A percentile compares a stretch with the other conserved stretches of the same genome.
Evolutionary conservation across 257 asterid genomes (phyloP).

Genomic region (Paulownia fortunei): DNA sequence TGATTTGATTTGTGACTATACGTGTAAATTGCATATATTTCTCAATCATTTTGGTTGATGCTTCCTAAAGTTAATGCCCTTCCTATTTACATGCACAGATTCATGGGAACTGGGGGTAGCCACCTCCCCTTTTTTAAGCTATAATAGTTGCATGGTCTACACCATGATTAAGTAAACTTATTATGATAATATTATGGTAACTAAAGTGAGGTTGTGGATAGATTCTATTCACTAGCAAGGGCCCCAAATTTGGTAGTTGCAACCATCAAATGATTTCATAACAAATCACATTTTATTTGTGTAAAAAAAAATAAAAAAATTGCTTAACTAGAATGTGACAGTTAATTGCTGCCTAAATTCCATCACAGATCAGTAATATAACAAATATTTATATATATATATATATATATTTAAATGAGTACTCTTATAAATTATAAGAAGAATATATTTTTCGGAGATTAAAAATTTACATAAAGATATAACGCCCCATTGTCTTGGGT

Average conservation of each 20-base stretch:
- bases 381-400: no score
- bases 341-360: no score
- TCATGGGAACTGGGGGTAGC: conserved; percentile 23
- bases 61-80: conserved; percentile 36
- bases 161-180: conserved; percentile 46
- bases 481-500: no score
- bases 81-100: conserved; percentile 33
- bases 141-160: conserved; percentile 65
- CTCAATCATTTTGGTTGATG: conserved; percentile 25
- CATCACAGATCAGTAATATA: no score
- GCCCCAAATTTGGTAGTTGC: conserved; percentile 54
- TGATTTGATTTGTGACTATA: conserved; percentile 21
- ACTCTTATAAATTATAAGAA: no score
- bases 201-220: conserved; percentile 40
- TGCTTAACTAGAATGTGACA: no score
- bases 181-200: conserved; percentile 46
- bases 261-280: conserved; percentile 45
- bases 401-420: no score
- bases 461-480: no score
- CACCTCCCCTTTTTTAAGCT: conserved; percentile 50
- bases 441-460: no score
- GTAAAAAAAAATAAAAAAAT: no score
- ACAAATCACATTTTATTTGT: neutral
- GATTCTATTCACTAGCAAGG: conserved; percentile 34
- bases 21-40: neutral